Evolutionary conservation across 805 yeast genomes (phyloP).

Genomic region (Pachysolen tannophilus): DNA sequence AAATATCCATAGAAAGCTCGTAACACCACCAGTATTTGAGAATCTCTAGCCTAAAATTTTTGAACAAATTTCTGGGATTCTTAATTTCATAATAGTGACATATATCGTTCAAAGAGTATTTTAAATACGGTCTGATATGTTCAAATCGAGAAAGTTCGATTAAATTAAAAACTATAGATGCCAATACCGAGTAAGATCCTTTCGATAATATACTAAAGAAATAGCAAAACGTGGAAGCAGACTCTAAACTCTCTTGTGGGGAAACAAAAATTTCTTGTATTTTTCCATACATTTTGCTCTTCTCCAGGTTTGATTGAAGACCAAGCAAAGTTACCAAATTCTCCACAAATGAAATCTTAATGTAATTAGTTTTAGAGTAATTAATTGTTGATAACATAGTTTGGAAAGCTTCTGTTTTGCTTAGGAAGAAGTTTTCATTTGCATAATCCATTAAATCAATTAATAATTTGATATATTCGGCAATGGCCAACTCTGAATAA

Average conservation of each 20-base stretch:
- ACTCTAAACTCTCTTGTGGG: slow-evolving; percentile 32
- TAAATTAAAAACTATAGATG: slow-evolving; percentile 31
- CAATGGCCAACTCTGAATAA: slow-evolving; percentile 26
- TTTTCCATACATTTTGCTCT: slow-evolving; percentile 22
- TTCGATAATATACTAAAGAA: slow-evolving; percentile 26
- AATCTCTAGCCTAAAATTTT: slow-evolving; percentile 24
- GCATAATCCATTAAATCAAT: slow-evolving; percentile 20
- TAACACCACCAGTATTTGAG: slow-evolving; percentile 37
- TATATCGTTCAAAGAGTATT: slow-evolving; percentile 18
- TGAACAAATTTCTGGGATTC: slow-evolving; percentile 19
- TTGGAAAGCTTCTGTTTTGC: slow-evolving; percentile 1
- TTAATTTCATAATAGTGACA: slow-evolving; percentile 13
- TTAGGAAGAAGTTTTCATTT: not conserved
- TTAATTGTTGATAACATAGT: slow-evolving; percentile 7
- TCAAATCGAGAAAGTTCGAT: slow-evolving; percentile 29
- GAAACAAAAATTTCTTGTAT: slow-evolving; percentile 21
- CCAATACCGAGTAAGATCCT: slow-evolving; percentile 22
- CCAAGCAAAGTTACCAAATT: slow-evolving; percentile 11
- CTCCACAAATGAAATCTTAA: slow-evolving; percentile 16
- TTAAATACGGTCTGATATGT: slow-evolving; percentile 24
- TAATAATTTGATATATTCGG: slow-evolving; percentile 25
- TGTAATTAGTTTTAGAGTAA: slow-evolving; percentile 12
- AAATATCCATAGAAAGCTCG: slow-evolving; percentile 20
- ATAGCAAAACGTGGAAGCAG: slow-evolving; percentile 27
- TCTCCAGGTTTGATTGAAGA: slow-evolving; percentile 7